Evolutionary conservation across 2,329 filamentous ascomycete genomes (phyloP).

Genomic region (Pleomassaria siparia): DNA sequence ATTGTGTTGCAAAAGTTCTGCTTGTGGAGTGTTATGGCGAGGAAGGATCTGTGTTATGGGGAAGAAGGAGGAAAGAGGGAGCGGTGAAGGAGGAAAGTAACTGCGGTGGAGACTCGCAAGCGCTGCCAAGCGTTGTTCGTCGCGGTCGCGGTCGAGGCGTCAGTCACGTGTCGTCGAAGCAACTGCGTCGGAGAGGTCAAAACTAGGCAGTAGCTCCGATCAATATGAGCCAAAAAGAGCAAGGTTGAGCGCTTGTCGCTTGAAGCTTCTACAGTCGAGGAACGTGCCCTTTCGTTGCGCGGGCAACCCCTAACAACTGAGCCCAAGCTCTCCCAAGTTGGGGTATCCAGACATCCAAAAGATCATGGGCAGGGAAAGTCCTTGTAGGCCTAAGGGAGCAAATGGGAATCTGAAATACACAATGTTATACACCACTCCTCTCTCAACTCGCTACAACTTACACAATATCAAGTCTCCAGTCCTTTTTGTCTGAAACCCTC

Average conservation of each 20-base stretch:
- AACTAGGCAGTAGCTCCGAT: background rate
- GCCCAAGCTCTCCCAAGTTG: background rate
- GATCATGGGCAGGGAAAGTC: too few relatives aligned
- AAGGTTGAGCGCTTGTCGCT: background rate
- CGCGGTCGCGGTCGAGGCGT: background rate
- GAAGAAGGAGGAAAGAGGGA: background rate
- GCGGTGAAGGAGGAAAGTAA: constrained; percentile 2
- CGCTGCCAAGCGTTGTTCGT: background rate
- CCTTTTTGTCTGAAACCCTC: background rate
- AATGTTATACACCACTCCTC: background rate
- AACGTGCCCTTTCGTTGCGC: background rate
- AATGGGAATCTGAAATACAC: background rate
- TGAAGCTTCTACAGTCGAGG: background rate
- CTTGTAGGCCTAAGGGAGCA: background rate
- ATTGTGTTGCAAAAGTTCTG: background rate
- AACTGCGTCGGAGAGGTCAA: too few relatives aligned
- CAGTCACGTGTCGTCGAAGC: background rate
- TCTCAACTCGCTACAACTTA: background rate
- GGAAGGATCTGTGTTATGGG: background rate
- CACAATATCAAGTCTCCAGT: background rate
- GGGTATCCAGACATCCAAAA: background rate
- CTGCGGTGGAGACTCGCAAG: background rate
- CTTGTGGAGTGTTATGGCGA: background rate
- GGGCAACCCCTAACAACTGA: background rate
- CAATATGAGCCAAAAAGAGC: background rate